phyloP scores from a whole-genome alignment of 768 basidiomycete species.

The Brasilioporus rufonigricans region DNA sequence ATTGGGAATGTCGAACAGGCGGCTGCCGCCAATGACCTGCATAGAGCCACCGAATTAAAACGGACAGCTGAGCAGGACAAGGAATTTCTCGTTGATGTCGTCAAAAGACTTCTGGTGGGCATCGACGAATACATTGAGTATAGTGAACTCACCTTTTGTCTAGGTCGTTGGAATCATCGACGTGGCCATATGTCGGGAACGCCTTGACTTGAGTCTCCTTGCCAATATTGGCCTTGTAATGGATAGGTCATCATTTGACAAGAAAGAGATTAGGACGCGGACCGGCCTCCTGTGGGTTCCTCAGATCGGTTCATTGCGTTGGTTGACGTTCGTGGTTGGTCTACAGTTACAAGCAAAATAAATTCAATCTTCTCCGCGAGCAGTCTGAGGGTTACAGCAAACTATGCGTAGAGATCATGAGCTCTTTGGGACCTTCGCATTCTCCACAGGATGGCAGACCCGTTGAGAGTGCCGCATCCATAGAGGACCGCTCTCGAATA shows the following conservation, averaged over 20 bases:
- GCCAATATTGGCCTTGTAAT: constrained; percentile 63
- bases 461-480: constrained; percentile 52
- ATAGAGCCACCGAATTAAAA: constrained; percentile 43
- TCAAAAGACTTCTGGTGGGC: constrained; percentile 59
- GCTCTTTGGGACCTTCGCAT: constrained; percentile 73
- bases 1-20: constrained; percentile 33
- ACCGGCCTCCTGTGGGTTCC: constrained; percentile 76
- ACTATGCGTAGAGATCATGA: constrained; percentile 79
- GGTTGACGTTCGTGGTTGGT: constrained; percentile 1
- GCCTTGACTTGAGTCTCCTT: constrained; percentile 66
- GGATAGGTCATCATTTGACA: constrained; percentile 66
- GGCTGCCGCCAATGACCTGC: constrained; percentile 21
- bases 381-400: constrained; percentile 98
- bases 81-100: constrained; percentile 52
- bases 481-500: constrained; percentile 61
- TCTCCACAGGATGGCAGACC: constrained; percentile 64
- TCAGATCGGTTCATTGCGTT: background rate
- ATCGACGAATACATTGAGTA: background rate
- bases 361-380: constrained; percentile 96
- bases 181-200: constrained; percentile 64
- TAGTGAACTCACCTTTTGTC: constrained; percentile 1
- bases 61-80: constrained; percentile 62
- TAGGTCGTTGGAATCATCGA: constrained; percentile 61
- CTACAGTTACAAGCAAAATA: constrained; percentile 93
- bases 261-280: constrained; percentile 77